These are phyloP conservation scores for Immersiporthe knoxdaviesiana DNA, from an alignment of 2,329 filamentous ascomycete species.

Conservation along the genomic window DNA sequence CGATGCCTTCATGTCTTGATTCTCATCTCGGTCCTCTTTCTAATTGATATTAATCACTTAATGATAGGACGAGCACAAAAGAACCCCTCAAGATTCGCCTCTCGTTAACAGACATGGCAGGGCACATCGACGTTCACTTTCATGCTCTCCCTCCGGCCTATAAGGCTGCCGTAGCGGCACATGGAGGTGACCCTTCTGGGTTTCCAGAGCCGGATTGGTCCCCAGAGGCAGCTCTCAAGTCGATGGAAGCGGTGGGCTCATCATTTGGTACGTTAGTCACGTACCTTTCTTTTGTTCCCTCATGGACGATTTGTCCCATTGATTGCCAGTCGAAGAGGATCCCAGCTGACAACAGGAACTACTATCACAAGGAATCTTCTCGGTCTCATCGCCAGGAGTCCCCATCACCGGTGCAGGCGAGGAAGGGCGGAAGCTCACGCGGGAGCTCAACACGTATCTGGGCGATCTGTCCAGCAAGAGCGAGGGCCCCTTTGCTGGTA, in stretches of 20 bases:
- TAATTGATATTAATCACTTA: not conserved
- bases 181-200: constrained; percentile 28
- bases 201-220: constrained; percentile 27
- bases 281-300: not conserved
- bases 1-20: not conserved
- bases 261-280: constrained; percentile 18
- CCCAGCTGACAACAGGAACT: not conserved
- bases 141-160: constrained; percentile 26
- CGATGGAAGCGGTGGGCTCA: constrained; percentile 27
- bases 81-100: not conserved
- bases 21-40: not conserved
- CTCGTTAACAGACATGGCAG: constrained; percentile 23
- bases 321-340: not conserved
- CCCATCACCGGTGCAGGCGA: constrained; percentile 26
- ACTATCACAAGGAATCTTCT: constrained; percentile 39
- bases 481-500: constrained; percentile 14
- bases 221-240: constrained; percentile 25
- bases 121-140: constrained; percentile 24
- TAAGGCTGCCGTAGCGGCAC: constrained; percentile 24
- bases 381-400: constrained; percentile 26
- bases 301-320: not conserved
- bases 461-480: constrained; percentile 19
- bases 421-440: constrained; percentile 23
- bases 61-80: not conserved
- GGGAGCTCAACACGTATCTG: constrained; percentile 26